Percentiles rank a stretch among this genome's conserved stretches.
Conservation (phyloP, 352 stramenopile genomes). For the Hyaloperonospora brassicae region DNA sequence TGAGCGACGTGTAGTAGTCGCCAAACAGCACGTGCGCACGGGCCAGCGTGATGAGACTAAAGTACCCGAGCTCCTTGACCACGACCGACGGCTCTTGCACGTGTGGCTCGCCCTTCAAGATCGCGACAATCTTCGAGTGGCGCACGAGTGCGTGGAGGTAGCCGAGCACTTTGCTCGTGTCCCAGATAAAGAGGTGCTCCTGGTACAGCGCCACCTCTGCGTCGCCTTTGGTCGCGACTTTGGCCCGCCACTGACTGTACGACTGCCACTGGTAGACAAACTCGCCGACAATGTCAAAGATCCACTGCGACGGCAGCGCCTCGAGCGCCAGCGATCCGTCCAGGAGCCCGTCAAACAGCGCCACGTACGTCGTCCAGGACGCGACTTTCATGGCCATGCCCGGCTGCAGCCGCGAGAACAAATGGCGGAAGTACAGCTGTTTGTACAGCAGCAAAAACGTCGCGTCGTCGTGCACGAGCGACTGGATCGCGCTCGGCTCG, state of each 20-base stretch:
- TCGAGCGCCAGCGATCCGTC: conserved; percentile 75
- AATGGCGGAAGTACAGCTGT: conserved; percentile 95
- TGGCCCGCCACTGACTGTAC: conserved; percentile 94
- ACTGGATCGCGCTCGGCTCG: conserved; percentile 74
- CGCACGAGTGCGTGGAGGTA: conserved; percentile 93
- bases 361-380: conserved; percentile 90
- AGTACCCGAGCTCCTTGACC: conserved; percentile 92
- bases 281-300: conserved; percentile 98
- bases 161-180: conserved; percentile 90
- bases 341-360: conserved; percentile 92
- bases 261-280: conserved; percentile 99
- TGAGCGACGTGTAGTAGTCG: conserved; percentile 93
- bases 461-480: conserved; percentile 78
- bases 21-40: conserved; percentile 94
- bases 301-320: conserved; percentile 91
- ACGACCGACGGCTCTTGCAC: conserved; percentile 46
- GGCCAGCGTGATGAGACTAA: conserved; percentile 90
- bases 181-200: conserved; percentile 90
- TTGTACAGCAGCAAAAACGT: conserved; percentile 95
- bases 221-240: conserved; percentile 61
- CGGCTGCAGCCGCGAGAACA: conserved; percentile 88
- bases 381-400: conserved; percentile 87
- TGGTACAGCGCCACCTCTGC: conserved; percentile 47
- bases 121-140: conserved; percentile 87
- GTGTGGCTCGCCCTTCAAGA: conserved; percentile 57